A percentile compares a stretch with the other conserved stretches of the same genome.
phyloP scores from a whole-genome alignment of 2,329 filamentous ascomycete species.

The Penicillium sp. region DNA sequence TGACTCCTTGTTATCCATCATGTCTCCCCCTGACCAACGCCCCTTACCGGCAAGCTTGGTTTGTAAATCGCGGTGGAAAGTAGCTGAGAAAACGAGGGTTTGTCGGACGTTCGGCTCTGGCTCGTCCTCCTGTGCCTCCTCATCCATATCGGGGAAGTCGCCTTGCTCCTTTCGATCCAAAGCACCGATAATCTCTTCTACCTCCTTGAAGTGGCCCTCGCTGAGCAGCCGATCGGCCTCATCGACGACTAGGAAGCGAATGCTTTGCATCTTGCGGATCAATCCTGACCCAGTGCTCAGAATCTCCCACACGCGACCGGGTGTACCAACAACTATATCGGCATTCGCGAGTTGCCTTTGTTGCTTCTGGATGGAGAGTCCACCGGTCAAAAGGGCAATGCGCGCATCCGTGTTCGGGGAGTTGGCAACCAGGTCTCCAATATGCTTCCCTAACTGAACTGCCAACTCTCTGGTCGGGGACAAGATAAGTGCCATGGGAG shows the following conservation, averaged over 20 bases:
- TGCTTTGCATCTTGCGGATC: conserved; percentile 64
- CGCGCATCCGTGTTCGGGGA: conserved; percentile 57
- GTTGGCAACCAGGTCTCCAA: conserved; percentile 66
- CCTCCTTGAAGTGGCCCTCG: conserved; percentile 91
- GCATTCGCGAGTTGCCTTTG: conserved; percentile 76
- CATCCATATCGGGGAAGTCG: conserved; percentile 27
- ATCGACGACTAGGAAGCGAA: conserved; percentile 83
- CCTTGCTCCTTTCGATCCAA: conserved; percentile 62
- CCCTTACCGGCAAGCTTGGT: conserved; percentile 81
- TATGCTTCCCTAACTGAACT: conserved; percentile 81
- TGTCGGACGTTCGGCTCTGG: conserved; percentile 56
- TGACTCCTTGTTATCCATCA: conserved; percentile 70
- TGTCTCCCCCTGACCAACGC: conserved; percentile 52
- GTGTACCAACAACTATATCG: conserved; percentile 89
- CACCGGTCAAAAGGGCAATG: conserved; percentile 86
- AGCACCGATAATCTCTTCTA: conserved; percentile 77
- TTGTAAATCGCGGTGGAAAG: conserved; percentile 86
- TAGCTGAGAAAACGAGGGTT: conserved; percentile 93
- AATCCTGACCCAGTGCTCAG: conserved; percentile 70
- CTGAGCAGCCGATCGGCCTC: conserved; percentile 90
- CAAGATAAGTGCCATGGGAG: conserved; percentile 72
- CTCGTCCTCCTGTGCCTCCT: conserved; percentile 37
- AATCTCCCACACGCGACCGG: conserved; percentile 90
- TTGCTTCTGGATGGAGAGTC: conserved; percentile 91
- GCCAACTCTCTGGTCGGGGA: conserved; percentile 91